These are phyloP conservation scores for Pyrus pyrifolia DNA, from an alignment of 306 rosid genomes.

Conservation along the genomic window DNA sequence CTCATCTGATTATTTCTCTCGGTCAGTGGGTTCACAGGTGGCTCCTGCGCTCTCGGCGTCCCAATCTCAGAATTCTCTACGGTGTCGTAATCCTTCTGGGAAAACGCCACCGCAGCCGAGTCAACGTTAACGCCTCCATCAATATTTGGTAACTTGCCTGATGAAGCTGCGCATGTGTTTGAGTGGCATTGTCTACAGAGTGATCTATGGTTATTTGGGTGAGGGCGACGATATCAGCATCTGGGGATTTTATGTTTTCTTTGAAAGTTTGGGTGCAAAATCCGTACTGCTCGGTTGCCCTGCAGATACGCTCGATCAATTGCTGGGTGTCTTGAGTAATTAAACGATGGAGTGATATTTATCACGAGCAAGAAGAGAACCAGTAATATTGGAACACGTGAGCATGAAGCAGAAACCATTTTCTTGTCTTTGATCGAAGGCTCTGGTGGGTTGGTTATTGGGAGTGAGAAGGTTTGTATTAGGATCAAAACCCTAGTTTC, in stretches of 20 bases:
- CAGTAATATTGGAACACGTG: not conserved
- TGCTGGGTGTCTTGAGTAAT: not conserved
- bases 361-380: not conserved
- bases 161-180: not conserved
- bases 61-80: no score
- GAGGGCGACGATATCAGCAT: slow-evolving; percentile 3
- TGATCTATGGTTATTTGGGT: slow-evolving; percentile 20
- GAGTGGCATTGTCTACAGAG: not conserved
- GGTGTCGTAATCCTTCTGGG: not conserved
- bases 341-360: not conserved
- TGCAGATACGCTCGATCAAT: slow-evolving; percentile 19
- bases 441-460: not conserved
- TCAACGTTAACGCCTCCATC: not conserved
- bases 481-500: no score
- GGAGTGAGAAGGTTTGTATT: no score
- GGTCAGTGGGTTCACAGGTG: no score
- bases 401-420: not conserved
- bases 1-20: no score
- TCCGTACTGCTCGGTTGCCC: slow-evolving; percentile 14
- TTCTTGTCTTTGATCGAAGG: not conserved
- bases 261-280: slow-evolving; percentile 21
- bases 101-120: not conserved
- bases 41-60: no score
- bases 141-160: not conserved
- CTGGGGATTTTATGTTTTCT: not conserved